Evolutionary conservation across 495 filamentous ascomycete species (phyloP).

Genomic region (Podospora comata): DNA sequence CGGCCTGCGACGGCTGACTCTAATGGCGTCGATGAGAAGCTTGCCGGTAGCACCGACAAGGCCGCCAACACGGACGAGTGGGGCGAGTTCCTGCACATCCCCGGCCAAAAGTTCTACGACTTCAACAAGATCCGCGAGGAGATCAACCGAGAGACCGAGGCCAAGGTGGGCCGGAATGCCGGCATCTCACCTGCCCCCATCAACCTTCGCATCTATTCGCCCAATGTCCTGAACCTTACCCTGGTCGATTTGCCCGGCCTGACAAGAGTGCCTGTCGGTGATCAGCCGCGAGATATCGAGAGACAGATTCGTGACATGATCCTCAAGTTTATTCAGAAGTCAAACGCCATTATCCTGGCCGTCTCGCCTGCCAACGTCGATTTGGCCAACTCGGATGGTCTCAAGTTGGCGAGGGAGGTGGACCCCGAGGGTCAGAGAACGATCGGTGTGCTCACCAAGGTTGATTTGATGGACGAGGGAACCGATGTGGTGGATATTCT

Average conservation of each 20-base stretch:
- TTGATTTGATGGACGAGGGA: slow-evolving; percentile 98
- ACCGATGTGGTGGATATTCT: slow-evolving; percentile 99
- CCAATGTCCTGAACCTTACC: slow-evolving; percentile 95
- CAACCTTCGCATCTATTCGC: slow-evolving; percentile 95
- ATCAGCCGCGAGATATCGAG: slow-evolving; percentile 98
- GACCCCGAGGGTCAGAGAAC: slow-evolving; percentile 98
- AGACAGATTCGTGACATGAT: slow-evolving; percentile 98
- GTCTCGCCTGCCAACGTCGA: slow-evolving; percentile 97
- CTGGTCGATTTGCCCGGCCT: slow-evolving; percentile 96
- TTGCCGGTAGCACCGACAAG: slow-evolving; percentile 63
- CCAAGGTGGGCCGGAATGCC: slow-evolving; percentile 93
- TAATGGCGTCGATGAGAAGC: slow-evolving; percentile 75
- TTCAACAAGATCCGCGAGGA: slow-evolving; percentile 99
- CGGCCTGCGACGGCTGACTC: slow-evolving; percentile 55
- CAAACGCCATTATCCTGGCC: slow-evolving; percentile 95
- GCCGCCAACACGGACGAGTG: slow-evolving; percentile 93
- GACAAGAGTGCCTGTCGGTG: slow-evolving; percentile 96
- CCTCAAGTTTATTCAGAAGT: slow-evolving; percentile 95
- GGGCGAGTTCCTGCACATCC: slow-evolving; percentile 98
- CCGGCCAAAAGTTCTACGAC: slow-evolving; percentile 96
- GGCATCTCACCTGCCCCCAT: slow-evolving; percentile 95
- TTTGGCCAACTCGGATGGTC: slow-evolving; percentile 95
- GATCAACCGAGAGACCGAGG: slow-evolving; percentile 94
- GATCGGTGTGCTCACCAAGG: slow-evolving; percentile 98
- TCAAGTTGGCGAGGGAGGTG: slow-evolving; percentile 95